Percentiles rank a stretch among this genome's conserved stretches.
Evolutionary conservation across 2,329 filamentous ascomycete genomes (phyloP).

Genomic region (Fusarium pseudocircinatum): DNA sequence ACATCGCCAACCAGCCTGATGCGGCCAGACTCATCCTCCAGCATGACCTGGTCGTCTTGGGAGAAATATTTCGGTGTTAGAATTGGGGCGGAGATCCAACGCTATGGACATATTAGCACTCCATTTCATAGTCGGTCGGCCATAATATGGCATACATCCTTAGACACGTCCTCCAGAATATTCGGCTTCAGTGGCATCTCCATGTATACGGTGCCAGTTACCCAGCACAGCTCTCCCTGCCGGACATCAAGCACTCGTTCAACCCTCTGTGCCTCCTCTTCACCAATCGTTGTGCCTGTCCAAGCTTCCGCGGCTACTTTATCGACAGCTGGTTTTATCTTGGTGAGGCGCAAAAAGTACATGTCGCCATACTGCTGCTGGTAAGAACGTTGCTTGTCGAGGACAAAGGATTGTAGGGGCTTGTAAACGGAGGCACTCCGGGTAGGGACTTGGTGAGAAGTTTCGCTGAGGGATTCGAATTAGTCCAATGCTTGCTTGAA

Average conservation of each 20-base stretch:
- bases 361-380: constrained; percentile 97
- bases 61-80: constrained; percentile 80
- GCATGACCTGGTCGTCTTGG: constrained; percentile 76
- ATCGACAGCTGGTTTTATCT: constrained; percentile 86
- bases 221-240: constrained; percentile 95
- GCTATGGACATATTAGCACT: constrained; percentile 58
- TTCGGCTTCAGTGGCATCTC: constrained; percentile 97
- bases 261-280: constrained; percentile 77
- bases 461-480: constrained; percentile 39
- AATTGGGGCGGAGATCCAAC: constrained; percentile 87
- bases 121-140: neutral
- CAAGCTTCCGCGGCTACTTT: constrained; percentile 78
- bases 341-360: constrained; percentile 91
- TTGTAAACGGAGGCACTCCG: constrained; percentile 72
- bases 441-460: constrained; percentile 54
- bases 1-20: constrained; percentile 79
- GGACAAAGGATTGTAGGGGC: constrained; percentile 77
- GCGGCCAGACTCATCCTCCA: constrained; percentile 95
- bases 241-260: constrained; percentile 94
- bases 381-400: constrained; percentile 79
- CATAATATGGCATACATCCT: constrained; percentile 70
- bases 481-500: neutral
- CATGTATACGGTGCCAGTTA: constrained; percentile 95
- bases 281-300: constrained; percentile 80
- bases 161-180: constrained; percentile 92